Evolutionary conservation across 2,329 filamentous ascomycete species (phyloP).

Genomic region (Sordariomycetes sp.): DNA sequence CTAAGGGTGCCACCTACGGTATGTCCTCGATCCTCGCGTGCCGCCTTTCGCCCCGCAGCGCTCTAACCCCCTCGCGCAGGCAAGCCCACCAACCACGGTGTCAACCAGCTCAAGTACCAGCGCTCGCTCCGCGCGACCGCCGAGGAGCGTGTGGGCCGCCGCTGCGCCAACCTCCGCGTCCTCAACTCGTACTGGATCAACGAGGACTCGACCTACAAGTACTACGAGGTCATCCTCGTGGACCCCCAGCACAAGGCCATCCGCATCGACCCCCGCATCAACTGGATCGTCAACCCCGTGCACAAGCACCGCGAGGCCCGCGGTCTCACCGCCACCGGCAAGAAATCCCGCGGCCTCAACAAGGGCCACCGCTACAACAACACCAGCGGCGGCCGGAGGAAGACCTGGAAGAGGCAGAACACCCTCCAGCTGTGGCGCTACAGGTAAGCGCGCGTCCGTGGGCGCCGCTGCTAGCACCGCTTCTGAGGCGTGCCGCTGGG

Average conservation of each 20-base stretch:
- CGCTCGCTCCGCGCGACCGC: slow-evolving; percentile 94
- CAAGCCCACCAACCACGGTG: slow-evolving; percentile 99
- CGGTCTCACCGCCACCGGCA: slow-evolving; percentile 95
- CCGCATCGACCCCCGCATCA: slow-evolving; percentile 97
- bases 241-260: slow-evolving; percentile 99
- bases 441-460: slow-evolving; percentile 44
- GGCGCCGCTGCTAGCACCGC: not conserved
- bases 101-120: slow-evolving; percentile 99
- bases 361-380: slow-evolving; percentile 99
- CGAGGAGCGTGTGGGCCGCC: slow-evolving; percentile 98
- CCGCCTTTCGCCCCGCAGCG: slow-evolving; percentile 8
- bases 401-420: slow-evolving; percentile 99
- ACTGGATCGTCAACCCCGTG: slow-evolving; percentile 99
- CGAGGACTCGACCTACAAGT: slow-evolving; percentile 99
- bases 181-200: slow-evolving; percentile 99
- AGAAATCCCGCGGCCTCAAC: slow-evolving; percentile 99
- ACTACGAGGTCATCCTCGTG: slow-evolving; percentile 99
- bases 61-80: slow-evolving; percentile 36
- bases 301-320: slow-evolving; percentile 99
- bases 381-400: slow-evolving; percentile 90
- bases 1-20: slow-evolving; percentile 99
- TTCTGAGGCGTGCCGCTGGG: not conserved
- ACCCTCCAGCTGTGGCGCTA: slow-evolving; percentile 98
- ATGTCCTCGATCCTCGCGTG: slow-evolving; percentile 23
- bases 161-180: slow-evolving; percentile 97